These are phyloP conservation scores for Entomortierella beljakovae DNA, from an alignment of 192 early-diverging fungal genomes.

Conservation along the genomic window DNA sequence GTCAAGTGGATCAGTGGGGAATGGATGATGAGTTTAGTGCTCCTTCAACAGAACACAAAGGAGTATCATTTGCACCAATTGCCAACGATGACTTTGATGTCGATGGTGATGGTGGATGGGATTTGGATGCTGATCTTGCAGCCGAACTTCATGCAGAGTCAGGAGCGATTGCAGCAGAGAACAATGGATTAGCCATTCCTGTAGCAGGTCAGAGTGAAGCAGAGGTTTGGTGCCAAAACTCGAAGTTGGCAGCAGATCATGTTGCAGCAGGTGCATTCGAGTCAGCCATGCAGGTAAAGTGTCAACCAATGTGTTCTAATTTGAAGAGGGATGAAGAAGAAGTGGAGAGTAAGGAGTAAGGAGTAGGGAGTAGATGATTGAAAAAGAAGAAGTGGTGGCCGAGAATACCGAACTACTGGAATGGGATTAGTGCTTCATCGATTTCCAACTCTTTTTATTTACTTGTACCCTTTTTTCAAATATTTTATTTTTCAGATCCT, in stretches of 20 bases:
- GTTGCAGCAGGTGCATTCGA: conserved; percentile 96
- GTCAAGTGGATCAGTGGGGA: conserved; percentile 76
- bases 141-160: conserved; percentile 75
- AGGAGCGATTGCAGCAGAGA: conserved; percentile 70
- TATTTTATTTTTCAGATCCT: conserved; percentile 65
- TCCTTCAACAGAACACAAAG: conserved; percentile 53
- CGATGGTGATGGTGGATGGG: conserved; percentile 80
- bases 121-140: conserved; percentile 82
- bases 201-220: conserved; percentile 77
- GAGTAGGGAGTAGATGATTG: too few relatives aligned
- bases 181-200: conserved; percentile 57
- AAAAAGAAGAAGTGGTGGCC: too few relatives aligned
- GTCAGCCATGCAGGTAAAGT: conserved; percentile 87
- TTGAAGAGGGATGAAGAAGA: not conserved
- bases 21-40: conserved; percentile 80
- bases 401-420: too few relatives aligned
- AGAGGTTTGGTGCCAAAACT: conserved; percentile 87
- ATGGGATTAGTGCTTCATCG: too few relatives aligned
- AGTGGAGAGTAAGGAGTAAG: not conserved
- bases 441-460: too few relatives aligned
- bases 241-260: conserved; percentile 89
- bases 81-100: conserved; percentile 53
- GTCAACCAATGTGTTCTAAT: too few relatives aligned
- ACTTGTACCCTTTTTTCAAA: not conserved
- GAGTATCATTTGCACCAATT: conserved; percentile 33